A percentile compares a stretch with the other conserved stretches of the same genome.
phyloP scores from a whole-genome alignment of 2,329 filamentous ascomycete species.

The Eutypella sp. region DNA sequence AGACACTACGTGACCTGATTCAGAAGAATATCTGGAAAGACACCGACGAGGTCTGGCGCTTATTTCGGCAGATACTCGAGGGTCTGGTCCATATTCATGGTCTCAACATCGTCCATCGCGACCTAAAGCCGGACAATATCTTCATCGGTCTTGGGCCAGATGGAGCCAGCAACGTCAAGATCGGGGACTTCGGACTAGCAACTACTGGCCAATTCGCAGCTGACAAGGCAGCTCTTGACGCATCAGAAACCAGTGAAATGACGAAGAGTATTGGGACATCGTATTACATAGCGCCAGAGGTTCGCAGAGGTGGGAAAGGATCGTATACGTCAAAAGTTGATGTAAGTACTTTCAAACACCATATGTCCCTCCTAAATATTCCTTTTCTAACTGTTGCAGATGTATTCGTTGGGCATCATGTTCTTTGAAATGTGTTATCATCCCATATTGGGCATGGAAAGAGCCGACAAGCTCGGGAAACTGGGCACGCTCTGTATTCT shows the following conservation, averaged over 20 bases:
- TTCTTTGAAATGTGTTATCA: constrained; percentile 96
- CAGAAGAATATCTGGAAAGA: constrained; percentile 68
- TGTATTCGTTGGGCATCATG: constrained; percentile 96
- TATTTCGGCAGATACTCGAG: constrained; percentile 88
- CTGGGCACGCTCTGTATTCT: constrained; percentile 64
- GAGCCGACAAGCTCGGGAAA: constrained; percentile 58
- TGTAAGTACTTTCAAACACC: constrained; percentile 41
- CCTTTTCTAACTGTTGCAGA: constrained; percentile 38
- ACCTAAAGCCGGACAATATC: constrained; percentile 95
- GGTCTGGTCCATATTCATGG: constrained; percentile 86
- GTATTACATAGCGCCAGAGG: constrained; percentile 89
- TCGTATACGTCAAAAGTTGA: constrained; percentile 93
- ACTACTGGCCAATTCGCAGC: constrained; percentile 76
- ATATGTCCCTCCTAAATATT: constrained; percentile 12
- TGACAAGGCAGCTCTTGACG: constrained; percentile 44
- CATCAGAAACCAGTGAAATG: constrained; percentile 55
- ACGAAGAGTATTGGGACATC: constrained; percentile 71
- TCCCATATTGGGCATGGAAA: constrained; percentile 58
- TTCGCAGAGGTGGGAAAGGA: constrained; percentile 68
- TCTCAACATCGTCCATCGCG: constrained; percentile 88
- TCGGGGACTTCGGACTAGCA: constrained; percentile 93
- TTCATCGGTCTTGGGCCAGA: constrained; percentile 72
- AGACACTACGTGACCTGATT: constrained; percentile 86
- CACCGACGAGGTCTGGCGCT: constrained; percentile 75
- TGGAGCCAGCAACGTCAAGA: constrained; percentile 81